Evolutionary conservation across 768 basidiomycete genomes (phyloP).

Genomic region (Phanerochaete sordida): DNA sequence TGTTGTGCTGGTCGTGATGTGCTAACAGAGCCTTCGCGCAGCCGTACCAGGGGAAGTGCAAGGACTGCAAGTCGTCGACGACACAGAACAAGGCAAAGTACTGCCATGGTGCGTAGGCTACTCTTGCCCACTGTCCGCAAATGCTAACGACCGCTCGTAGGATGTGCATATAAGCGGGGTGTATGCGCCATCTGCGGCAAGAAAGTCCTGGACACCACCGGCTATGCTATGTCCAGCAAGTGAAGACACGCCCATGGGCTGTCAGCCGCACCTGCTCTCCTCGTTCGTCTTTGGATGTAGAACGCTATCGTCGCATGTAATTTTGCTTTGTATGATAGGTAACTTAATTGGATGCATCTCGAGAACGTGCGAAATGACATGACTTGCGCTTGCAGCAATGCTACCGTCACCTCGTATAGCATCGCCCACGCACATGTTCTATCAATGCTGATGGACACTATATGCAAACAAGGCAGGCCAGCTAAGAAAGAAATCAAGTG

Average conservation of each 20-base stretch:
- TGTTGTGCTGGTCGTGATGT: background rate
- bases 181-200: constrained; percentile 87
- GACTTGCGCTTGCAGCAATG: too few species aligned
- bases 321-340: background rate
- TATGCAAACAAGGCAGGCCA: too few species aligned
- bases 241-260: constrained; percentile 23
- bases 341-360: background rate
- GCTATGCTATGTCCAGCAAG: constrained; percentile 85
- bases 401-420: too few species aligned
- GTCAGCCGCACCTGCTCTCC: background rate
- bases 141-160: constrained; percentile 31
- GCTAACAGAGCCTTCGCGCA: constrained; percentile 23
- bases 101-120: constrained; percentile 65
- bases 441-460: too few species aligned
- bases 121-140: too few species aligned
- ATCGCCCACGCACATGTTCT: too few species aligned
- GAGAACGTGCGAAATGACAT: too few species aligned
- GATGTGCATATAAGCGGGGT: constrained; percentile 87
- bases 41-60: constrained; percentile 87
- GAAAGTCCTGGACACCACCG: constrained; percentile 76
- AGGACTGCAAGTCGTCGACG: constrained; percentile 79
- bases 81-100: constrained; percentile 89
- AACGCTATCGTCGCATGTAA: background rate
- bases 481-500: too few species aligned
- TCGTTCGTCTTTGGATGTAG: constrained; percentile 4